Conservation (phyloP, 2,329 filamentous ascomycete genomes). For the Emericellopsis cladophorae region DNA sequence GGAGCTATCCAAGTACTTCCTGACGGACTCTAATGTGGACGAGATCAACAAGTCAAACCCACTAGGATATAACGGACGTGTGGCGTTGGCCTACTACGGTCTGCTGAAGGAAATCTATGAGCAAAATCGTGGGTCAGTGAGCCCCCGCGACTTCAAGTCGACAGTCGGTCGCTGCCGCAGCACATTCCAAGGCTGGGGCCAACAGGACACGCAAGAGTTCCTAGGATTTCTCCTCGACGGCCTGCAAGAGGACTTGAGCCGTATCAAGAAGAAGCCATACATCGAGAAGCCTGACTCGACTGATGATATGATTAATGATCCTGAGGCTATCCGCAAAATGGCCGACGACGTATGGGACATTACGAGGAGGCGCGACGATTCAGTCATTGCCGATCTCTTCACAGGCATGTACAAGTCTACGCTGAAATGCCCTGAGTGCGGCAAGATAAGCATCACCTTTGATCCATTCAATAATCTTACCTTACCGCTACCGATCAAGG, state of each 20-base stretch:
- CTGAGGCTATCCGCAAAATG: slow-evolving; percentile 67
- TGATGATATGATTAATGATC: slow-evolving; percentile 84
- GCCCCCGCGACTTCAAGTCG: slow-evolving; percentile 71
- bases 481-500: slow-evolving; percentile 77
- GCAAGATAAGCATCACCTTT: slow-evolving; percentile 96
- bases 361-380: slow-evolving; percentile 85
- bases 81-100: slow-evolving; percentile 72
- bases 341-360: slow-evolving; percentile 85
- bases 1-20: slow-evolving; percentile 85
- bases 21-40: slow-evolving; percentile 57
- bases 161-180: slow-evolving; percentile 71
- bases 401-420: slow-evolving; percentile 98
- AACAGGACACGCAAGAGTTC: slow-evolving; percentile 97
- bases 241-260: slow-evolving; percentile 87
- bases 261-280: slow-evolving; percentile 91
- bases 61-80: slow-evolving; percentile 71
- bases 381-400: slow-evolving; percentile 89
- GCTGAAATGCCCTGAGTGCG: slow-evolving; percentile 77
- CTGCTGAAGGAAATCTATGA: slow-evolving; percentile 71
- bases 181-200: slow-evolving; percentile 85
- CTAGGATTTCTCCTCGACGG: slow-evolving; percentile 89
- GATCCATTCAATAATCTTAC: slow-evolving; percentile 95
- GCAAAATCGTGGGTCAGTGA: slow-evolving; percentile 54
- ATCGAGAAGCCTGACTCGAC: slow-evolving; percentile 97
- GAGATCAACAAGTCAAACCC: slow-evolving; percentile 83